Evolutionary conservation across 371 early-diverging fungal species (phyloP).

Genomic region (Lichtheimia hyalospora): DNA sequence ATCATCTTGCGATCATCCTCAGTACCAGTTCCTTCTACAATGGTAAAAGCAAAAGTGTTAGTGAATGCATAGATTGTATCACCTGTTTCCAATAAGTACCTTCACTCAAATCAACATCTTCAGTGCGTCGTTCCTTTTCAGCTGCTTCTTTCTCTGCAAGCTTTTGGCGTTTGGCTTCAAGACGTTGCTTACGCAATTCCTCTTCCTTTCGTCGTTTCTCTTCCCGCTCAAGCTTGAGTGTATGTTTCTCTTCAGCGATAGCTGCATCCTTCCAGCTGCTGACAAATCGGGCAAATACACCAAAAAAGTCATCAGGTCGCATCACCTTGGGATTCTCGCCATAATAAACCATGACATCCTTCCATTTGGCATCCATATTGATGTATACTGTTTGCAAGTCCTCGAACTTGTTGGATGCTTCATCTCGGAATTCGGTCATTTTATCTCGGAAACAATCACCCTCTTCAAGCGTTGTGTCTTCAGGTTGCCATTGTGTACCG

Average conservation of each 20-base stretch:
- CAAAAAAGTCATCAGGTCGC: conserved; percentile 38
- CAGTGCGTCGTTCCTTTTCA: neutral
- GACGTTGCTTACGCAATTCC: conserved; percentile 20
- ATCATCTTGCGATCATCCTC: conserved; percentile 41
- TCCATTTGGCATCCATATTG: conserved; percentile 50
- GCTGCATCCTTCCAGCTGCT: conserved; percentile 28
- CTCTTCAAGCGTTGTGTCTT: conserved; percentile 19
- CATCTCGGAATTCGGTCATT: conserved; percentile 33
- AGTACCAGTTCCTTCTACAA: neutral
- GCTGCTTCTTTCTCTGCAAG: conserved; percentile 5
- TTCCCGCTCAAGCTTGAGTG: conserved; percentile 28
- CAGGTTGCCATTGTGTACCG: conserved; percentile 20
- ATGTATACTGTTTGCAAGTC: conserved; percentile 39
- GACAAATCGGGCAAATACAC: conserved; percentile 25
- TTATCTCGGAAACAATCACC: conserved; percentile 33
- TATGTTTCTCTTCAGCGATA: conserved; percentile 28
- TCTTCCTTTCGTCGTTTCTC: conserved; percentile 30
- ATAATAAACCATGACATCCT: conserved; percentile 37
- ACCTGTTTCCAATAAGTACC: neutral
- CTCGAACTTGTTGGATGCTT: conserved; percentile 35
- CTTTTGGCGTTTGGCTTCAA: conserved; percentile 10
- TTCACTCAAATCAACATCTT: conserved; percentile 17
- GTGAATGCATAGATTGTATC: neutral
- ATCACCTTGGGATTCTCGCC: conserved; percentile 37
- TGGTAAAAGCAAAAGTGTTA: neutral